Base-by-base conservation (phyloP, 2,329 filamentous ascomycete genomes). In the Daldinia sp. region DNA sequence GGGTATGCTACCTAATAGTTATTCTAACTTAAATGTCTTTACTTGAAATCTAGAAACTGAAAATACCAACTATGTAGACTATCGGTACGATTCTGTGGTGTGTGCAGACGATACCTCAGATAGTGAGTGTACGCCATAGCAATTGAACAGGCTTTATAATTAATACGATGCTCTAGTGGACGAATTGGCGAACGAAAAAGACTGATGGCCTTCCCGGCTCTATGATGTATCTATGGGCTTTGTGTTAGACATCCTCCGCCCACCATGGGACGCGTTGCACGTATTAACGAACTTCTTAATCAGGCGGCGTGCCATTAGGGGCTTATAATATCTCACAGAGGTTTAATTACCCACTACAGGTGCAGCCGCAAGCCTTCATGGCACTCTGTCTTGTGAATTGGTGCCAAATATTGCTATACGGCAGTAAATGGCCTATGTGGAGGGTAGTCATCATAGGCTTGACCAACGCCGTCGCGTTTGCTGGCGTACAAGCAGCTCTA, bases 221-320 rank as follows among this genome's bases (percentile, higher is more conserved):
- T 17, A 89, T 89, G 86, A 83, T 89, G 78, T 84, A 89, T 64
- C 73, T 89, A 1, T 90, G 87, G 86, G 85, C 83, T n/a, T 71
- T 81, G 29, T 86, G 85, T 82, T 72, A 66, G 75, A 55, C 34
- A 41, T 47, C 27, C 9, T 27, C 6, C 15, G 41, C 11, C 15
- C 19, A 9, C 19, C 17, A 25, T 11, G 11, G 17, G 3, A n/a
- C 7, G 27, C 15, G 21, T 13, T 23, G 11, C 45, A 21, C 19
- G 27, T n/a, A 7, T 53, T 48, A 34, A 50, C 7, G 21, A n/a
- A 11, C 15, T 7, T 25, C 6, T 13, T 21, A 15, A 47, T 10
- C 25, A 78, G 76, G 75, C 64, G 79, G 77, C 39, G 75, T 80
- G 3, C 78, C 79, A 0, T 78, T 80, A 35, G 79, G 79, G 3